Evolutionary conservation across 768 basidiomycete genomes (phyloP).

Genomic region (Gelatoporia subvermispora): DNA sequence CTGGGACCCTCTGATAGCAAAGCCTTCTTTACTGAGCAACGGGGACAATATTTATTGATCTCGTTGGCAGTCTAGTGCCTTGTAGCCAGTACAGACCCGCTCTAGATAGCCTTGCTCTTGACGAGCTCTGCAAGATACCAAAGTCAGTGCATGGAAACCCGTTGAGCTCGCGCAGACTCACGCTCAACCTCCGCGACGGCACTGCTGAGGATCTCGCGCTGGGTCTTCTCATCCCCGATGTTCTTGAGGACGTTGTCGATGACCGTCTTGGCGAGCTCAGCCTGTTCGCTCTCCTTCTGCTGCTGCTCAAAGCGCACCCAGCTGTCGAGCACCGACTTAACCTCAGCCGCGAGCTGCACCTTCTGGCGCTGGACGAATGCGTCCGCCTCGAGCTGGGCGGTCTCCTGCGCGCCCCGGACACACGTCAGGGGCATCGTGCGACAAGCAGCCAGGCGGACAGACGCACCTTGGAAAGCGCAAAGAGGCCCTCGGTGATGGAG

Average conservation of each 20-base stretch:
- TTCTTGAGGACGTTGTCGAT: slow-evolving; percentile 83
- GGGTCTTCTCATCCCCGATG: slow-evolving; percentile 83
- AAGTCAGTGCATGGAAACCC: not conserved
- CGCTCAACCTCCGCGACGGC: slow-evolving; percentile 91
- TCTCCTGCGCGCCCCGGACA: slow-evolving; percentile 53
- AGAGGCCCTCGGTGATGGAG: slow-evolving; percentile 83
- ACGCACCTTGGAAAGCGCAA: slow-evolving; percentile 83
- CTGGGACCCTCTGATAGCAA: no score
- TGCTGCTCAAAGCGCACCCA: slow-evolving; percentile 99
- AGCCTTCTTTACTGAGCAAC: not conserved
- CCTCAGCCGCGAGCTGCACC: slow-evolving; percentile 77
- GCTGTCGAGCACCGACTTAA: slow-evolving; percentile 93
- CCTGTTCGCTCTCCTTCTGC: slow-evolving; percentile 93
- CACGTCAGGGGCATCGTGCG: not conserved
- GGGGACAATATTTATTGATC: not conserved
- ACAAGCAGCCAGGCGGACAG: not conserved
- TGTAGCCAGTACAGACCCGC: not conserved
- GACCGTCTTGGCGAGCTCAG: slow-evolving; percentile 81
- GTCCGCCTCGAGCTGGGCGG: slow-evolving; percentile 83
- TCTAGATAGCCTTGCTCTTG: slow-evolving; percentile 86
- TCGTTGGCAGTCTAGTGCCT: not conserved
- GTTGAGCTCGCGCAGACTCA: slow-evolving; percentile 41
- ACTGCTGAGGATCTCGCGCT: slow-evolving; percentile 73
- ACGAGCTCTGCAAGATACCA: slow-evolving; percentile 60
- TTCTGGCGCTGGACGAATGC: slow-evolving; percentile 91